Evolutionary conservation across 1,139 yeast species (phyloP), one percentile per base, ranked within the genome.

Genomic region (Geotrichum europaeum): DNA sequence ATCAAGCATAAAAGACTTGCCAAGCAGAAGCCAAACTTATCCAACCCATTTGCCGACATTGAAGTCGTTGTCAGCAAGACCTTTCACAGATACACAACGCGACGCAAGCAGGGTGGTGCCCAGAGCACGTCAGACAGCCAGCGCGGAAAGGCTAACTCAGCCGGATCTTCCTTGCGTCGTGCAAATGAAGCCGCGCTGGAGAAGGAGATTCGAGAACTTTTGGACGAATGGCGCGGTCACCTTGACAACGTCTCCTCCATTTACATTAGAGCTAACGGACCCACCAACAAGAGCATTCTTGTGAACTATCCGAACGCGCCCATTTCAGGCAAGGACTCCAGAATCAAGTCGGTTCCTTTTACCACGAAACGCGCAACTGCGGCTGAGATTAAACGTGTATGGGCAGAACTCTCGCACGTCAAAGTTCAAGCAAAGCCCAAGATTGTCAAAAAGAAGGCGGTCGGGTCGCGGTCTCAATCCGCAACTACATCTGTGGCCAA

Each of bases 61-160:
- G 68, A 69, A 5, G 74, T 92, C 4, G 63, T 90, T 5, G 86
- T 79, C 15, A 89, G 91, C 63, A 94, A 92, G 69, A 88, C 97
- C 0, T 91, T 90, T 73, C 99, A 94, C 73, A 80, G 98, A 66
- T 94, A 94, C 71, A 94, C 99, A 2, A 91, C 97, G 0, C 86
- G 99, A 76, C 82, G 97, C 66, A 95, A 94, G 70, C 99, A 94
- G 74, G 99, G 99, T 76, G 99, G 99, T 0, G 83, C 98, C 0
- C 99, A 94, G 73, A 84, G 94, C 64, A 92, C 97, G 0, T 87
- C 84, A 74, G 99, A 94, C 74, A 89, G 86, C 71, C 87, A 96
- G 0, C 83, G 87, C 66, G 98, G 99, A 2, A 92, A 92, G 72
- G 99, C 99, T 12, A 90, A 90, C 66, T 91, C 97, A 18, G 99